A percentile compares a stretch with the other conserved stretches of the same genome.
phyloP scores from a whole-genome alignment of 179 eudicot genomes.

The Beta macrorhiza region DNA sequence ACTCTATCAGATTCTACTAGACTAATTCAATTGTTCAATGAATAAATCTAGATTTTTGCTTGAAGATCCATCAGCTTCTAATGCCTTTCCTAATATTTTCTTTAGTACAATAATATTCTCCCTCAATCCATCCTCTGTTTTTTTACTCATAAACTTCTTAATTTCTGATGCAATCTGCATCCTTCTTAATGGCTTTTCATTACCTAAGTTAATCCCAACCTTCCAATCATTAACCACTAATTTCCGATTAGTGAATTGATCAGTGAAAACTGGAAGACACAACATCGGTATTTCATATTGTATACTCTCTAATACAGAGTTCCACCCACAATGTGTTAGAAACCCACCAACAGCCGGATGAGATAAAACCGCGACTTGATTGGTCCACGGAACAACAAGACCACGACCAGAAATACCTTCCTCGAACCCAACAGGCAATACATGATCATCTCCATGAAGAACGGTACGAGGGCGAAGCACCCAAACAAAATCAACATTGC shows the following conservation, averaged over 20 bases:
- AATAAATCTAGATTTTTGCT: slow-evolving; percentile 29
- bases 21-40: slow-evolving; percentile 14
- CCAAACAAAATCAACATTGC: slow-evolving; percentile 40
- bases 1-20: neutral
- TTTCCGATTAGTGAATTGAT: slow-evolving; percentile 44
- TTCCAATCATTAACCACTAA: slow-evolving; percentile 48
- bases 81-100: slow-evolving; percentile 35
- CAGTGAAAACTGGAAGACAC: slow-evolving; percentile 41
- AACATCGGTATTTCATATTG: slow-evolving; percentile 37
- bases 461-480: slow-evolving; percentile 43
- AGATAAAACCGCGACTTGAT: slow-evolving; percentile 32
- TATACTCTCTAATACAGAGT: slow-evolving; percentile 43
- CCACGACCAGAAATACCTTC: slow-evolving; percentile 35
- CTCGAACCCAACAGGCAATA: slow-evolving; percentile 47
- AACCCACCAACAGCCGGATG: slow-evolving; percentile 36
- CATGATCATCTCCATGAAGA: slow-evolving; percentile 28
- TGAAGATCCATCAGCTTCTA: slow-evolving; percentile 44
- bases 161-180: slow-evolving; percentile 34
- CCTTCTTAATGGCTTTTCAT: slow-evolving; percentile 22
- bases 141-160: slow-evolving; percentile 35
- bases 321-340: slow-evolving; percentile 50
- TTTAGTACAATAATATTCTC: slow-evolving; percentile 28
- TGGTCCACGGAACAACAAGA: slow-evolving; percentile 39
- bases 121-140: slow-evolving; percentile 27
- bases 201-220: slow-evolving; percentile 42